These are phyloP conservation scores for Penicillium sp. DNA, from an alignment of 2,329 filamentous ascomycete genomes.

Conservation along the genomic window DNA sequence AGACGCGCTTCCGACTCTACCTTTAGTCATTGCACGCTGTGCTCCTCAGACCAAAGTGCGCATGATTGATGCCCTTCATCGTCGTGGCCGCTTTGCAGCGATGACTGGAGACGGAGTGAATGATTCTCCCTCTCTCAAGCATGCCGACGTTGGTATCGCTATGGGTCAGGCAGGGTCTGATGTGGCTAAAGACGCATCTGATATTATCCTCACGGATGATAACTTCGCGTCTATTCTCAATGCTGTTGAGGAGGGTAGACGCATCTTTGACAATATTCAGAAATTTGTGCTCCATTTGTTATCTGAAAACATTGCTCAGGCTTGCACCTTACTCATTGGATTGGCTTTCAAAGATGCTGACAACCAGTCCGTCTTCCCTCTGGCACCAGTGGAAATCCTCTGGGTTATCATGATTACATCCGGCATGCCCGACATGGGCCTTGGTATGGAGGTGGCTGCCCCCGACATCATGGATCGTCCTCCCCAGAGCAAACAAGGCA, in stretches of 20 bases:
- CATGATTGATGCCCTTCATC: slow-evolving; percentile 65
- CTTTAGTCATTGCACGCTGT: slow-evolving; percentile 56
- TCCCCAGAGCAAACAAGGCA: slow-evolving; percentile 65
- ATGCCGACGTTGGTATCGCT: slow-evolving; percentile 77
- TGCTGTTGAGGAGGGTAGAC: slow-evolving; percentile 74
- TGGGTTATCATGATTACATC: slow-evolving; percentile 93
- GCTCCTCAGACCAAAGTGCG: slow-evolving; percentile 67
- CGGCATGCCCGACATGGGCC: slow-evolving; percentile 78
- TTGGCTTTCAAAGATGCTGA: slow-evolving; percentile 71
- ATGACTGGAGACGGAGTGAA: slow-evolving; percentile 89
- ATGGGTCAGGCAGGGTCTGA: slow-evolving; percentile 77
- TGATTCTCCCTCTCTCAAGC: slow-evolving; percentile 74
- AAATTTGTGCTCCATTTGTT: slow-evolving; percentile 78
- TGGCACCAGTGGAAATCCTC: slow-evolving; percentile 78
- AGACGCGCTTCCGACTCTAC: slow-evolving; percentile 53
- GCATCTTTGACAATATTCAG: slow-evolving; percentile 83
- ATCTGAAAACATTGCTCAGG: slow-evolving; percentile 76
- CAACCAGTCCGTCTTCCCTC: slow-evolving; percentile 73
- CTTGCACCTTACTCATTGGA: slow-evolving; percentile 73
- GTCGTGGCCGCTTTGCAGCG: slow-evolving; percentile 67
- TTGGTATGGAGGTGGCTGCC: slow-evolving; percentile 72
- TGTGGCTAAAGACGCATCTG: slow-evolving; percentile 66
- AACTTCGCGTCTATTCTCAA: slow-evolving; percentile 82
- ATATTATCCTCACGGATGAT: slow-evolving; percentile 70
- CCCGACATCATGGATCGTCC: slow-evolving; percentile 74